Percentiles rank a stretch among this genome's conserved stretches.
Evolutionary conservation across 2,329 filamentous ascomycete species (phyloP).

Genomic region (Graphiopsis chlorocephala): DNA sequence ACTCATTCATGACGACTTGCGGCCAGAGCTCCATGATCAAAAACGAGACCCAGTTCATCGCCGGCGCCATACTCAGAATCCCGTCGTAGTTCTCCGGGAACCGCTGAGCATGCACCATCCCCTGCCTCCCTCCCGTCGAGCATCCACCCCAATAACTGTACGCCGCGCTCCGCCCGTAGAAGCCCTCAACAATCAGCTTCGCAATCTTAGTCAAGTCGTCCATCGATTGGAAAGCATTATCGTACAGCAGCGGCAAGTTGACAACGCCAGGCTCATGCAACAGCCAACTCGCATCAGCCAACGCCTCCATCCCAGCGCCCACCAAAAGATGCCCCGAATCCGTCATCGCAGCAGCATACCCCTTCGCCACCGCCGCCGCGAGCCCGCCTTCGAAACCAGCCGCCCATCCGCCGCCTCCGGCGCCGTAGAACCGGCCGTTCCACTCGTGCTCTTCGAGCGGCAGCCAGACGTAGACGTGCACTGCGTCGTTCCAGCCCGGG

Average conservation of each 20-base stretch:
- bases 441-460: conserved; percentile 23
- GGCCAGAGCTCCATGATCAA: conserved; percentile 43
- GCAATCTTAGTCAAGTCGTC: conserved; percentile 30
- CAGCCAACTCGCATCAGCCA: conserved; percentile 17
- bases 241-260: conserved; percentile 45
- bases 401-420: conserved; percentile 43
- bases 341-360: conserved; percentile 41
- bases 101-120: conserved; percentile 44
- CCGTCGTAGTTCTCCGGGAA: conserved; percentile 51
- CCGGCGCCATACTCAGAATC: conserved; percentile 46
- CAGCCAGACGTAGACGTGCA: conserved; percentile 35
- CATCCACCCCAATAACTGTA: conserved; percentile 50
- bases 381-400: conserved; percentile 38
- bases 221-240: conserved; percentile 43
- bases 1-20: conserved; percentile 40
- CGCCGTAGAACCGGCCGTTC: conserved; percentile 33
- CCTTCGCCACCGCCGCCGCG: conserved; percentile 38
- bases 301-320: conserved; percentile 2
- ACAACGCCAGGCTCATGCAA: conserved; percentile 43
- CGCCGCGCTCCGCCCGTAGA: conserved; percentile 37
- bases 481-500: conserved; percentile 34
- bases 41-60: conserved; percentile 40
- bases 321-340: conserved; percentile 45
- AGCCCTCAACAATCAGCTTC: conserved; percentile 34
- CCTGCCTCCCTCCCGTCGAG: conserved; percentile 48